Evolutionary conservation across 2,329 filamentous ascomycete genomes (phyloP).

Genomic region (Chalaropsis ovoidea): DNA sequence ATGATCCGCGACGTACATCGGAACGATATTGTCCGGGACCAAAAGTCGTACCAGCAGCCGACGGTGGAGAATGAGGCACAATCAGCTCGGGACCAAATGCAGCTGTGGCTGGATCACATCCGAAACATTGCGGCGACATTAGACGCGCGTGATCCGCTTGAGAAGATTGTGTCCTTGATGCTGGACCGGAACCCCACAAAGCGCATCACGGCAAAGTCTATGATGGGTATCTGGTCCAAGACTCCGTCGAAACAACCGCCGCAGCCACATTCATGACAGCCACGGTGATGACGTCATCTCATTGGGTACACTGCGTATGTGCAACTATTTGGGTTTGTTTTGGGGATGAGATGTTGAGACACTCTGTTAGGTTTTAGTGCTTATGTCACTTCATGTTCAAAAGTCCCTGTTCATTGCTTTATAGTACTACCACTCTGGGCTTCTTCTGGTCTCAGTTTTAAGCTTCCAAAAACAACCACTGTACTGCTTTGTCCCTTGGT

Average conservation of each 20-base stretch:
- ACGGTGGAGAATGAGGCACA: not conserved
- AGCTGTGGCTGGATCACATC: constrained; percentile 6
- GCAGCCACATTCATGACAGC: not conserved
- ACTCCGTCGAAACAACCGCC: not conserved
- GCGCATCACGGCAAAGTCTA: not conserved
- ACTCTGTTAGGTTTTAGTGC: no score
- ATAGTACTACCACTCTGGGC: not conserved
- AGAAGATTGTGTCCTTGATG: constrained; percentile 18
- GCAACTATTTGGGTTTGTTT: no score
- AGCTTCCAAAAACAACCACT: not conserved
- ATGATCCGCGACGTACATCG: constrained; percentile 5
- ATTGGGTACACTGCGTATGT: not conserved
- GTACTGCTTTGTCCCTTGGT: not conserved
- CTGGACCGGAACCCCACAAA: not conserved
- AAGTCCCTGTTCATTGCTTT: not conserved
- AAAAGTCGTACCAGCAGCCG: not conserved
- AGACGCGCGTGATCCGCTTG: constrained; percentile 1
- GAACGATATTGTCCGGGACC: not conserved
- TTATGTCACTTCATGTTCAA: not conserved
- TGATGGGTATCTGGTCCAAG: constrained; percentile 3
- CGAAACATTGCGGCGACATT: not conserved
- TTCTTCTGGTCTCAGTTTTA: not conserved
- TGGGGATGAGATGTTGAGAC: no score
- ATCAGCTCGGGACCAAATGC: constrained; percentile 8
- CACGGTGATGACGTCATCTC: not conserved